phyloP scores from a whole-genome alignment of 2,329 filamentous ascomycete species.

The Elsinoe fawcettii region DNA sequence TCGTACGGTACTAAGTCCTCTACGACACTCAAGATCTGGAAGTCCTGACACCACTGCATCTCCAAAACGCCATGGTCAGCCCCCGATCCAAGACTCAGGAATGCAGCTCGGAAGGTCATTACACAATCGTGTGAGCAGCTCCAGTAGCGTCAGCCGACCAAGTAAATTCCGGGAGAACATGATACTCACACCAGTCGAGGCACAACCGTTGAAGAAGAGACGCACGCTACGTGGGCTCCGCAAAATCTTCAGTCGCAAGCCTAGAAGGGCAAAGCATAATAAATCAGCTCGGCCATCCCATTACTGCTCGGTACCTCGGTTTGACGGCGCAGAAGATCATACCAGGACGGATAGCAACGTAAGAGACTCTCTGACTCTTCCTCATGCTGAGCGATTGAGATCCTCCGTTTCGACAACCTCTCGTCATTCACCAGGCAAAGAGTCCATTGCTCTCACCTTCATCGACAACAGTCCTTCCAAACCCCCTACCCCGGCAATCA shows the following conservation, averaged over 20 bases:
- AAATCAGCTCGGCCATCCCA: conserved; percentile 23
- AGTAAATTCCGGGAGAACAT: conserved; percentile 19
- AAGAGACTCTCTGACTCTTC: background rate
- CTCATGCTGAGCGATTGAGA: background rate
- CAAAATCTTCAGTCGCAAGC: conserved; percentile 19
- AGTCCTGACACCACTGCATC: background rate
- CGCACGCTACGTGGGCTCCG: conserved; percentile 27
- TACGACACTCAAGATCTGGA: background rate
- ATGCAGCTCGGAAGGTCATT: background rate
- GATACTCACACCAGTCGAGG: conserved; percentile 20
- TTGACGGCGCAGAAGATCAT: conserved; percentile 22
- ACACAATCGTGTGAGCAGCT: conserved; percentile 17
- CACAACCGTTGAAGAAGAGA: conserved; percentile 22
- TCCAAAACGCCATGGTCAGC: background rate
- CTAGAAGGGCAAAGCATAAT: conserved; percentile 20
- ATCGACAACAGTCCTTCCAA: background rate
- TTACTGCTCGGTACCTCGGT: conserved; percentile 15
- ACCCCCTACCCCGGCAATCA: background rate
- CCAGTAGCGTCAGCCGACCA: conserved; percentile 19
- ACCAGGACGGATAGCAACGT: background rate
- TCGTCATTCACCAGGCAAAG: background rate
- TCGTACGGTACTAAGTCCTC: background rate
- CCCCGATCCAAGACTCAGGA: background rate
- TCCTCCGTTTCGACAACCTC: background rate
- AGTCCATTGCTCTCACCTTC: conserved; percentile 15